Base-by-base conservation (phyloP, 495 filamentous ascomycete genomes). In the Astrothelium macrocarpum region DNA sequence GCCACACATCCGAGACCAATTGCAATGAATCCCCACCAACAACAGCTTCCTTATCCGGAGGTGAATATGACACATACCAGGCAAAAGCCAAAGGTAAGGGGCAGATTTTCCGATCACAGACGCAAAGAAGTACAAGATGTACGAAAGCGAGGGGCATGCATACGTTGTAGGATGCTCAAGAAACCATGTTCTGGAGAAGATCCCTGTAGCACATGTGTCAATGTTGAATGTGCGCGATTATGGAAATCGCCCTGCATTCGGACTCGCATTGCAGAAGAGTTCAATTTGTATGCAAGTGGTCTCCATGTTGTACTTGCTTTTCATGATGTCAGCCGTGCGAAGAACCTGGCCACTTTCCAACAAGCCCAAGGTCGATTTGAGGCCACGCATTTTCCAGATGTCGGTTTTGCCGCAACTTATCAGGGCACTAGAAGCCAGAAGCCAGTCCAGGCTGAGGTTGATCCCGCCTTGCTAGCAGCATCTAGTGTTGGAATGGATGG, bases 241-340 rank as follows among this genome's bases (percentile, higher is more conserved):
- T 95, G 90, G 90, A 89, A 86, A 67, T 81, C 83, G 25, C 87
- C 86, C 7, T 95, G 90, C 70, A 83, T 91, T 46, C 83, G 90
- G 29, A 90, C 85, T 0, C 86, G 85, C 29, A 83, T 94, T 59
- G 84, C 83, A 0, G 87, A 91, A 60, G 82, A 87, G 68, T 84
- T 90, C 64, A 84, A 88, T 58, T 75, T 91, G 12, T 91, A 87
- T 70, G 84, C 84, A 61, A 83, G 86, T 29, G 84, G 84, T 66
- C 78, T 91, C 4, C 86, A 91, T 66, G 80, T 81, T 12, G 84
- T 87, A 0, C 80, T 90, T 43, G 83, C 87, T 2, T 85, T 85
- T 65, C 83, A 84, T 64, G 80, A 85, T 12, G 80, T 88, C 58
- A 87, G 80, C 64, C 71, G 79, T 25, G 79, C 86, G 29, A 84